phyloP scores from a whole-genome alignment of 768 basidiomycete genomes.

The Phanerochaete sordida region DNA sequence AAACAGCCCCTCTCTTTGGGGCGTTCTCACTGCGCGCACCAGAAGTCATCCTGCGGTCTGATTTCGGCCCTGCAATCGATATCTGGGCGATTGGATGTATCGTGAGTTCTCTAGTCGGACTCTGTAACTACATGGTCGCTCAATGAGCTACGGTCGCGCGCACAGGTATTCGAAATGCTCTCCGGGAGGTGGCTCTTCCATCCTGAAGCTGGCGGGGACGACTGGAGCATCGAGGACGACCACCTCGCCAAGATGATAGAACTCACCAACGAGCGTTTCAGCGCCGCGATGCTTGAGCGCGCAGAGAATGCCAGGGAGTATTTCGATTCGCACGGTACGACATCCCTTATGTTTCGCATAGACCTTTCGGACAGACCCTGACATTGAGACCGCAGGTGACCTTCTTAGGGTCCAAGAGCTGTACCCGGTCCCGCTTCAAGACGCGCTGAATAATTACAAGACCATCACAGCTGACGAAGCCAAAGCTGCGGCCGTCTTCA shows the following conservation, averaged over 20 bases:
- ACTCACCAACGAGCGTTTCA: constrained; percentile 24
- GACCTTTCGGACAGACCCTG: no score
- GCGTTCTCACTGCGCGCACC: constrained; percentile 25
- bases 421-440: background rate
- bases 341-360: background rate
- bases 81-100: constrained; percentile 31
- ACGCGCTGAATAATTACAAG: background rate
- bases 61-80: constrained; percentile 19
- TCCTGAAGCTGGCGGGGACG: constrained; percentile 13
- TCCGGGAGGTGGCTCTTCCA: constrained; percentile 21
- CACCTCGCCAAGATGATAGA: constrained; percentile 31
- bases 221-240: constrained; percentile 24
- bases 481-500: background rate
- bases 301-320: background rate
- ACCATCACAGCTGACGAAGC: background rate
- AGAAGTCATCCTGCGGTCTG: constrained; percentile 25
- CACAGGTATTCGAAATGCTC: constrained; percentile 25
- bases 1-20: constrained; percentile 16
- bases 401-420: background rate
- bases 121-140: background rate
- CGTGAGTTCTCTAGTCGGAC: constrained; percentile 10
- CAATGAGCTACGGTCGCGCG: background rate
- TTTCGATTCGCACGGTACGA: constrained; percentile 2
- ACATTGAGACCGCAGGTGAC: background rate
- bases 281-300: constrained; percentile 12